phyloP scores from a whole-genome alignment of 2,329 filamentous ascomycete species.

The Monosporascus sp. region DNA sequence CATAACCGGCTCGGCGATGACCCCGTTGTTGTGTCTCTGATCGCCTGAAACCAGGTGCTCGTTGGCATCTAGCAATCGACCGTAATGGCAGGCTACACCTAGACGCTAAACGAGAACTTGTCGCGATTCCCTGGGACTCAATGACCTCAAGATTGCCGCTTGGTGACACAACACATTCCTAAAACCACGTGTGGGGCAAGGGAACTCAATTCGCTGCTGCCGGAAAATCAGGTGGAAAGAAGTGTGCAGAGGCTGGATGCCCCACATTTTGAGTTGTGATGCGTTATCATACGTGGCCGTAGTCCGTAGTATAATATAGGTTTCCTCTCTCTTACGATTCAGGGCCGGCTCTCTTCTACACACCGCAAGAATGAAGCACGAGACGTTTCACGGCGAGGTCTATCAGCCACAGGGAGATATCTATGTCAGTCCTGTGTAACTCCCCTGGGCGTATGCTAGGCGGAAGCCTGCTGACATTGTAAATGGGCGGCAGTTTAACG shows the following conservation, averaged over 20 bases:
- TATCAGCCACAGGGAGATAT: conserved; percentile 37
- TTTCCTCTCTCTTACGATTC: not conserved
- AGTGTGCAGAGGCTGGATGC: too few species aligned
- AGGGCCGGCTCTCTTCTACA: not conserved
- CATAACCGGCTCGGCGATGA: too few species aligned
- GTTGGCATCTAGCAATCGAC: not conserved
- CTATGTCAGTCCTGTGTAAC: conserved; percentile 22
- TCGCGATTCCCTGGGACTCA: conserved; percentile 3
- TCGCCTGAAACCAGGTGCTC: too few species aligned
- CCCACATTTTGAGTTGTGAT: too few species aligned
- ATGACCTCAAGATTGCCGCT: conserved; percentile 16
- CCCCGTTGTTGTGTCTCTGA: too few species aligned
- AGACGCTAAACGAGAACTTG: not conserved
- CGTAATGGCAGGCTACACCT: conserved; percentile 1
- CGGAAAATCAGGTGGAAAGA: not conserved
- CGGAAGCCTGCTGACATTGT: not conserved
- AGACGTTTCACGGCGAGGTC: conserved; percentile 32
- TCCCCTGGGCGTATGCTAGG: not conserved
- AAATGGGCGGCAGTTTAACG: conserved; percentile 45
- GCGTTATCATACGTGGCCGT: too few species aligned
- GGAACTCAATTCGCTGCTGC: not conserved
- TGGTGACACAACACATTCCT: conserved; percentile 9
- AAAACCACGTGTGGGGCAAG: not conserved
- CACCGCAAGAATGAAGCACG: not conserved
- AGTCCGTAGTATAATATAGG: too few species aligned